Evolutionary conservation across 2,329 filamentous ascomycete genomes (phyloP).

Genomic region (Trichoderma koningii): DNA sequence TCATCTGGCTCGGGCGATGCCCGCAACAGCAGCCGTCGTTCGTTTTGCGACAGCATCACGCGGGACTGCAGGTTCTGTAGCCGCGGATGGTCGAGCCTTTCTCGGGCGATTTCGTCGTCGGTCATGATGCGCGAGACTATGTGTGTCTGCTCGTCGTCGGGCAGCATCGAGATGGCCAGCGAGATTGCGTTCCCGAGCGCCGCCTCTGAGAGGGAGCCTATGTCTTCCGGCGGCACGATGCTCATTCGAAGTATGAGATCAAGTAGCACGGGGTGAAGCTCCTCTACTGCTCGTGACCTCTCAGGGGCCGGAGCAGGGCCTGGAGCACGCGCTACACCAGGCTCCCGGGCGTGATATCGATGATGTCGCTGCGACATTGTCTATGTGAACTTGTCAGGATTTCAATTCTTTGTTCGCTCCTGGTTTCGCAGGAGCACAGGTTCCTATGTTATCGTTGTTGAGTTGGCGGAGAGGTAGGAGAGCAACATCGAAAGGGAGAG

Average conservation of each 20-base stretch:
- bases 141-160: conserved; percentile 29
- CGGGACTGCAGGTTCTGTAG: conserved; percentile 26
- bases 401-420: not conserved
- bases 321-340: not conserved
- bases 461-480: too few species aligned
- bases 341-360: not conserved
- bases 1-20: conserved; percentile 5
- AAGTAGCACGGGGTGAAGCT: conserved; percentile 33
- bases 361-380: not conserved
- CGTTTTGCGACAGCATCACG: not conserved
- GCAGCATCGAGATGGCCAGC: conserved; percentile 32
- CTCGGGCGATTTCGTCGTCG: conserved; percentile 31
- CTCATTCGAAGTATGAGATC: conserved; percentile 27
- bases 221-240: conserved; percentile 17
- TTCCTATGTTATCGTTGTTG: too few species aligned
- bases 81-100: conserved; percentile 28
- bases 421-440: too few species aligned
- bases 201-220: conserved; percentile 23
- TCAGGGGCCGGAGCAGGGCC: not conserved
- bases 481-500: too few species aligned
- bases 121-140: conserved; percentile 32
- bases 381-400: not conserved
- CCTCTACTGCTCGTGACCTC: not conserved
- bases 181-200: conserved; percentile 29
- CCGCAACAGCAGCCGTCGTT: not conserved